Base-by-base conservation (phyloP, 169 alveolate genomes). In the Eimeria necatrix region DNA sequence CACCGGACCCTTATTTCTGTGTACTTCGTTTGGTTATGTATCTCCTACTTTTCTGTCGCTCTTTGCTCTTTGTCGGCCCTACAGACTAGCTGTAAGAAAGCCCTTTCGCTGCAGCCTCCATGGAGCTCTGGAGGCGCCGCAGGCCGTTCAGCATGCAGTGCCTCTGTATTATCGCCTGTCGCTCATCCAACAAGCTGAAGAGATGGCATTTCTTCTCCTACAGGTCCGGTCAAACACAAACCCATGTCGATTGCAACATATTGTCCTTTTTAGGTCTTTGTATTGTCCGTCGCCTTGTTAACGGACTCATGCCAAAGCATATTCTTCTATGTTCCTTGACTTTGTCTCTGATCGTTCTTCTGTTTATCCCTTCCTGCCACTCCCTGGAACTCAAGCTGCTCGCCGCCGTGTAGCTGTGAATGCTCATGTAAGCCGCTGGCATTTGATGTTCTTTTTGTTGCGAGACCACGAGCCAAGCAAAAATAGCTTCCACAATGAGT, bases 101-200 rank as follows among this genome's bases (percentile, higher is more conserved):
- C 59, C 74, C 32, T 81, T 81, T 16, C 90, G 73, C 51, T 46
- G 74, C 56, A 51, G 53, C 32, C 90, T 53, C 74, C 73, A n/a
- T 26, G 90, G 32, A 14, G 90, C 73, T 46, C 90, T 52, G 32
- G 90, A 81, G 90, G 52, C 71, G 8, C 90, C 90, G 18, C 74
- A 81, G 73, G 24, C 74, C 22, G 90, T 81, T 14, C 74, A 81
- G 73, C 90, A 81, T 3, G 74, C 90, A 71, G 52, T 81, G 74
- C 74, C 74, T 26, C 74, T 81, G 70, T 56, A 49, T 32, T 32
- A 81, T 71, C 90, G 90, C 59, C 90, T 81, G 32, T 81, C 90
- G 26, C 90, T 53, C 6, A 64, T 24, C 90, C 90, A 53, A 24
- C 74, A 81, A 32, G 74, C 90, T 4, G 52, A 81, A 53, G 74